Conservation (phyloP, 192 early-diverging fungal species). For the Spizellomyces punctatus region DNA sequence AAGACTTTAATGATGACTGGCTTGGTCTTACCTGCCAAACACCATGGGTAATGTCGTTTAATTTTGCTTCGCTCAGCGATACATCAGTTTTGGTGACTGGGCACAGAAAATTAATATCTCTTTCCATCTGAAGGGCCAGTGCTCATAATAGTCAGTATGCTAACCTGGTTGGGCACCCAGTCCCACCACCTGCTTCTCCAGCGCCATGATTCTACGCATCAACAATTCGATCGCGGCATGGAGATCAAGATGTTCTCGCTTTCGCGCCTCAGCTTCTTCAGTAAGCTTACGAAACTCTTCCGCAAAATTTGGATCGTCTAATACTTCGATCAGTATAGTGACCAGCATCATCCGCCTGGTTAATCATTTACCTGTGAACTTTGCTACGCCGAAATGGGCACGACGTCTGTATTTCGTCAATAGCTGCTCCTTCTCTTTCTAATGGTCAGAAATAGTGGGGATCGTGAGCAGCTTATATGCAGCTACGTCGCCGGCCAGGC, state of each 20-base stretch:
- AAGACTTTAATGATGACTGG: not conserved
- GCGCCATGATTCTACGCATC: constrained; percentile 7
- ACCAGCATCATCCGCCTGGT: not conserved
- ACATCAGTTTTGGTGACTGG: constrained; percentile 22
- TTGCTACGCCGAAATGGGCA: constrained; percentile 19
- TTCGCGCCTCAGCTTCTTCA: constrained; percentile 13
- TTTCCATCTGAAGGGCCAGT: no score
- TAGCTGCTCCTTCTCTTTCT: constrained; percentile 11
- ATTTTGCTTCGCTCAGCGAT: constrained; percentile 18
- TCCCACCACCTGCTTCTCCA: constrained; percentile 20
- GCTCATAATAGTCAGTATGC: not conserved
- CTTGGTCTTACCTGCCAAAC: constrained; percentile 22
- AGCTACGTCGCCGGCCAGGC: no score
- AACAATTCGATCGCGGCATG: constrained; percentile 25
- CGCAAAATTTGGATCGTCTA: constrained; percentile 8
- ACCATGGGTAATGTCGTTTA: constrained; percentile 18
- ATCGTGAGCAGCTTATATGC: no score
- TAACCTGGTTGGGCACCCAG: constrained; percentile 24
- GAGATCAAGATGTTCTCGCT: constrained; percentile 18
- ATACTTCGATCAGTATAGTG: not conserved
- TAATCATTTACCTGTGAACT: not conserved
- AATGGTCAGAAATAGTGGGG: not conserved
- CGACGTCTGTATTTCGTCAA: constrained; percentile 16
- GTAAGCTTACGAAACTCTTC: constrained; percentile 23
- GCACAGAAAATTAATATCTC: not conserved